Percentiles rank a stretch among this genome's conserved stretches.
phyloP scores from a whole-genome alignment of 371 early-diverging fungal genomes.

The Rhizopus sp. region DNA sequence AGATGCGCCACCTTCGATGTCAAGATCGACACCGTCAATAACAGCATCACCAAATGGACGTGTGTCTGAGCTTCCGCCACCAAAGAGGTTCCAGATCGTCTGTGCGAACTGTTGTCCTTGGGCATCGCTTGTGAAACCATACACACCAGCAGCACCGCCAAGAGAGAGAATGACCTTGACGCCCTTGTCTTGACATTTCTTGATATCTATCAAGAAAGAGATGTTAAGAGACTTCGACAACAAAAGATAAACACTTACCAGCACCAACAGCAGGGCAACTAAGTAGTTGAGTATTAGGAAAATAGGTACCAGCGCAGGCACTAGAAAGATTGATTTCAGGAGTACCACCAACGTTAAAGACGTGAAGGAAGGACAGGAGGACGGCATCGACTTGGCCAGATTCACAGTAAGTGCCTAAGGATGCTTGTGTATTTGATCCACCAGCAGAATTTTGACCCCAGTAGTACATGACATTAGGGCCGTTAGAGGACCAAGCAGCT shows the following conservation, averaged over 20 bases:
- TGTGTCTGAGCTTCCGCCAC: conserved; percentile 45
- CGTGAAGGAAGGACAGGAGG: conserved; percentile 60
- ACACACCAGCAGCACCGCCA: conserved; percentile 70
- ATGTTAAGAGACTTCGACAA: background rate
- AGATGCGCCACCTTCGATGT: conserved; percentile 64
- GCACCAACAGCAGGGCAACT: conserved; percentile 61
- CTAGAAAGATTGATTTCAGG: conserved; percentile 62
- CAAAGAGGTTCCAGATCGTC: conserved; percentile 65
- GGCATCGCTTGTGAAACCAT: conserved; percentile 54
- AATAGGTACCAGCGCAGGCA: conserved; percentile 53
- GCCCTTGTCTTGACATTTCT: conserved; percentile 63
- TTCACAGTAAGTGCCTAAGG: conserved; percentile 63
- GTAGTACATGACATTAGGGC: conserved; percentile 30
- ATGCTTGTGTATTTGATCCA: conserved; percentile 27
- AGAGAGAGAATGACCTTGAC: conserved; percentile 65
- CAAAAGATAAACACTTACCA: conserved; percentile 22
- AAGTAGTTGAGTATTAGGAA: conserved; percentile 54
- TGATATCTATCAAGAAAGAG: conserved; percentile 46
- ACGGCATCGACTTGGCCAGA: conserved; percentile 50
- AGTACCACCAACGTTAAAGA: conserved; percentile 51
- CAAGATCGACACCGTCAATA: conserved; percentile 73
- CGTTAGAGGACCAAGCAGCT: conserved; percentile 15
- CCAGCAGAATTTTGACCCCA: conserved; percentile 45
- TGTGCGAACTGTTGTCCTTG: conserved; percentile 58
- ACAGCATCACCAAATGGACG: conserved; percentile 66